Evolutionary conservation across 1,284 basidiomycete genomes (phyloP).

Genomic region (Cryptococcus neoformans): DNA sequence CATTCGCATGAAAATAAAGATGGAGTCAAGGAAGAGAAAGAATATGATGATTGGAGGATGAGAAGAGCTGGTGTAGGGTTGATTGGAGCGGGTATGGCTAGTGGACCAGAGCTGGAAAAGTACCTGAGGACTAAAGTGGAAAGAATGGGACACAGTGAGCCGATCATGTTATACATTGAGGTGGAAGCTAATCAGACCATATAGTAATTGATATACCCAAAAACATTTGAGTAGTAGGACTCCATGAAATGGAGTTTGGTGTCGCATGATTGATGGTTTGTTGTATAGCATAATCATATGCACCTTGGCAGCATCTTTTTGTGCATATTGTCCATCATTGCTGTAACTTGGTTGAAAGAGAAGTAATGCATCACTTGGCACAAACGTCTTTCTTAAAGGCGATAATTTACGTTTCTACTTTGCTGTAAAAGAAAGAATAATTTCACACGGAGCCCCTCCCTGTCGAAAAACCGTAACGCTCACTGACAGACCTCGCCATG

Average conservation of each 20-base stretch:
- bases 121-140: constrained; percentile 95
- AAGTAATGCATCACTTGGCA: too few species aligned
- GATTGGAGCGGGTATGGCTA: constrained; percentile 74
- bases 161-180: constrained; percentile 3
- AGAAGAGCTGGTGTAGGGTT: constrained; percentile 70
- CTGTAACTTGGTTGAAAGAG: too few species aligned
- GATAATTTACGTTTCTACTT: too few species aligned
- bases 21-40: constrained; percentile 30
- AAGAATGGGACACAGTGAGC: constrained; percentile 85
- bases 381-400: too few species aligned
- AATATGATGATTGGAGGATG: constrained; percentile 52
- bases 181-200: constrained; percentile 1
- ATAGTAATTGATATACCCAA: constrained; percentile 33
- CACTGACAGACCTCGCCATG: constrained; percentile 49
- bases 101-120: constrained; percentile 87
- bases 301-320: background rate
- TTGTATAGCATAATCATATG: background rate
- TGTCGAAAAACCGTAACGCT: constrained; percentile 43
- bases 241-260: too few species aligned
- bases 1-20: constrained; percentile 9
- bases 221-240: background rate
- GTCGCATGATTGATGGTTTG: background rate
- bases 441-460: constrained; percentile 14
- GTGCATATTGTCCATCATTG: background rate
- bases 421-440: too few species aligned